Percentiles rank a stretch among this genome's conserved stretches.
These are phyloP conservation scores for Suillus brevipes DNA, from an alignment of 768 basidiomycete species.

Conservation along the genomic window DNA sequence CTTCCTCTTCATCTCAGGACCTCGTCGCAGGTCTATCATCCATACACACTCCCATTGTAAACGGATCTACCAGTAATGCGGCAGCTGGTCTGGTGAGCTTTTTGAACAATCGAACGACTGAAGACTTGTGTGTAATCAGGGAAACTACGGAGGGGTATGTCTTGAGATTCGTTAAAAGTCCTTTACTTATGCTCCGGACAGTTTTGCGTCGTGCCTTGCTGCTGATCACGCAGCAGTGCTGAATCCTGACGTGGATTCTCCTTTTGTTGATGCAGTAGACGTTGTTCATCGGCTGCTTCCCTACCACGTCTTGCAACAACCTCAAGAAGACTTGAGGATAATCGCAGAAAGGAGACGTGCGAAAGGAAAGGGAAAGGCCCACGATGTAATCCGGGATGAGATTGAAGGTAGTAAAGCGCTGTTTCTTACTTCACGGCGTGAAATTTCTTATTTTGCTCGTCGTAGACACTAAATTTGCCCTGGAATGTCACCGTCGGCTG, in stretches of 20 bases:
- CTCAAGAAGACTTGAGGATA: constrained; percentile 57
- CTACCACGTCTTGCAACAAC: constrained; percentile 80
- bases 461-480: constrained; percentile 68
- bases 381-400: constrained; percentile 47
- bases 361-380: constrained; percentile 68
- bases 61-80: constrained; percentile 26
- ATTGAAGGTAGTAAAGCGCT: constrained; percentile 46
- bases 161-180: neutral
- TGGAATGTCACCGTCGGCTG: constrained; percentile 63
- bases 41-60: constrained; percentile 6
- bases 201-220: constrained; percentile 55
- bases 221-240: constrained; percentile 62
- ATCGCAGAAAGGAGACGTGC: constrained; percentile 22
- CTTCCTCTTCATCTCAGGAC: constrained; percentile 11
- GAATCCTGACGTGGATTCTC: constrained; percentile 68
- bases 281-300: constrained; percentile 72
- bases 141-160: constrained; percentile 53
- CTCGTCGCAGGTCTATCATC: constrained; percentile 29
- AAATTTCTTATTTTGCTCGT: constrained; percentile 10
- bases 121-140: constrained; percentile 51
- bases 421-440: neutral
- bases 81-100: constrained; percentile 17
- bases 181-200: constrained; percentile 32
- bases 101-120: constrained; percentile 42
- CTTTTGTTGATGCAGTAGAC: constrained; percentile 63